phyloP scores from a whole-genome alignment of 2,329 filamentous ascomycete species.

The Sporothrix mexicana region DNA sequence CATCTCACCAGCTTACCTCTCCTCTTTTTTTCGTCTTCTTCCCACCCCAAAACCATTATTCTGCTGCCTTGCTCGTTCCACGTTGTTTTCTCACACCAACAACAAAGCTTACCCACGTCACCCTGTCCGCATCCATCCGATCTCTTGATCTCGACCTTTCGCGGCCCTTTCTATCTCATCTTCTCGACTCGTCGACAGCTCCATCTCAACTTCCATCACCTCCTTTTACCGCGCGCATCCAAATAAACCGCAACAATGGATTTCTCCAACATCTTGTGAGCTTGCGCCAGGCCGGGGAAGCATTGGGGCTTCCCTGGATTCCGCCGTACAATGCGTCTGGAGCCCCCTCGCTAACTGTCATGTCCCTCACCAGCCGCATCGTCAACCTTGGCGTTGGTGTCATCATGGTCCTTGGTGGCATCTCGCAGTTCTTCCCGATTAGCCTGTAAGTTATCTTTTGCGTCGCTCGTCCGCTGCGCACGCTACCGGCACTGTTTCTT shows the following conservation, averaged over 20 bases:
- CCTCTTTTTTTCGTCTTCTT: not conserved
- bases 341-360: constrained; percentile 19
- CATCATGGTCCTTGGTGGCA: constrained; percentile 85
- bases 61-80: constrained; percentile 26
- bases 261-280: constrained; percentile 90
- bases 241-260: constrained; percentile 51
- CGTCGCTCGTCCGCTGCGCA: constrained; percentile 43
- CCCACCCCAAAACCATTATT: constrained; percentile 20
- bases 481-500: not conserved
- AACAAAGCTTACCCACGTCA: not conserved
- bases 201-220: not conserved
- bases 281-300: constrained; percentile 39
- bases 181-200: not conserved
- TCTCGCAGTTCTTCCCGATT: constrained; percentile 71
- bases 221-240: constrained; percentile 13
- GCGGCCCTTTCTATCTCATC: not conserved
- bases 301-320: not conserved
- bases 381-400: constrained; percentile 89
- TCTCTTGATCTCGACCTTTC: not conserved
- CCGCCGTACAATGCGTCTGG: not conserved
- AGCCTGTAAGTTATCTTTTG: constrained; percentile 59
- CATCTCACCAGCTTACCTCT: not conserved
- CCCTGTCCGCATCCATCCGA: not conserved
- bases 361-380: constrained; percentile 70
- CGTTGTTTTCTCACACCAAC: not conserved